phyloP scores from a whole-genome alignment of 805 yeast genomes.

The Candida schatavii region DNA sequence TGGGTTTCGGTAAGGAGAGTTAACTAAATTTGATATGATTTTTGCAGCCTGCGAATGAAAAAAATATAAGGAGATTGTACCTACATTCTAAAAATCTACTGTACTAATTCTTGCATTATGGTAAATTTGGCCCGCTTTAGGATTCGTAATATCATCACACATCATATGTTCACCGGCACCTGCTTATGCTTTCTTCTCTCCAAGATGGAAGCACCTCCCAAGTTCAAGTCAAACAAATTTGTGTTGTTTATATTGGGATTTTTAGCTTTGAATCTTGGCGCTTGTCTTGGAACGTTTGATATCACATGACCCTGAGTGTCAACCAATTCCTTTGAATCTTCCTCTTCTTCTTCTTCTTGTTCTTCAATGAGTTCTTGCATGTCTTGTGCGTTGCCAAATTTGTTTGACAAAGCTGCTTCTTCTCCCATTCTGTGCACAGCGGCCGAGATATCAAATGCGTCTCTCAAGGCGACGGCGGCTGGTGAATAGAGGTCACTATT shows the following conservation, averaged over 20 bases:
- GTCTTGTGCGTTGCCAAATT: slow-evolving; percentile 10
- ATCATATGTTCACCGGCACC: slow-evolving; percentile 10
- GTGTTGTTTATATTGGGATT: slow-evolving; percentile 9
- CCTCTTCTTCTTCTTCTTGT: slow-evolving; percentile 35
- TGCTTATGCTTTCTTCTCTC: slow-evolving; percentile 38
- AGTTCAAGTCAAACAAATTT: slow-evolving; percentile 42
- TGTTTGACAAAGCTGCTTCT: slow-evolving; percentile 44
- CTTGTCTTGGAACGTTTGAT: slow-evolving; percentile 5
- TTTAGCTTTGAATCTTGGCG: slow-evolving; percentile 9
- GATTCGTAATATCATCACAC: too few relatives aligned
- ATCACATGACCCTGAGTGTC: slow-evolving; percentile 13
- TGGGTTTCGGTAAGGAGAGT: too few relatives aligned
- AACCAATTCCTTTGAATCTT: slow-evolving; percentile 8
- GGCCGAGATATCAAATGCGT: slow-evolving; percentile 81
- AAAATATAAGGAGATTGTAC: too few relatives aligned
- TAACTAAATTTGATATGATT: too few relatives aligned
- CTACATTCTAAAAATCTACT: too few relatives aligned
- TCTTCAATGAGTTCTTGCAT: slow-evolving; percentile 32
- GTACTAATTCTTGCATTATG: too few relatives aligned
- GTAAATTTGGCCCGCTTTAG: too few relatives aligned
- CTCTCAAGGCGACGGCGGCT: slow-evolving; percentile 77
- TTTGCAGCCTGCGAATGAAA: too few relatives aligned
- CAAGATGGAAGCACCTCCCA: slow-evolving; percentile 53
- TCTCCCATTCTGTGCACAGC: slow-evolving; percentile 82
- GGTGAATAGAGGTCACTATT: slow-evolving; percentile 52